Percentiles rank a stretch among this genome's conserved stretches.
phyloP scores from a whole-genome alignment of 169 alveolate genomes.

The Babesia gibsoni region DNA sequence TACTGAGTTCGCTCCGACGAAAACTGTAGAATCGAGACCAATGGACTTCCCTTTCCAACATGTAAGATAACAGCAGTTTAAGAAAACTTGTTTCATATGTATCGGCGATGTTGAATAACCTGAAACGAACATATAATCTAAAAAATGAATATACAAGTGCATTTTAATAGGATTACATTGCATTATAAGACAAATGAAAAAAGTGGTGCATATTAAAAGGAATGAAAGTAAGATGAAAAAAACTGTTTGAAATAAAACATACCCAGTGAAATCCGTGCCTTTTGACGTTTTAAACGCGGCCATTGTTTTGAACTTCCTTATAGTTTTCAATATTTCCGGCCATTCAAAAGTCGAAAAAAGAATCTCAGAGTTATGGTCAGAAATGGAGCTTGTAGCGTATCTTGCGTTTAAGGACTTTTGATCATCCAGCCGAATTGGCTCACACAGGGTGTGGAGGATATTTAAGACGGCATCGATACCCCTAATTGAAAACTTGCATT shows the following conservation, averaged over 20 bases:
- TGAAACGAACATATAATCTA: no score
- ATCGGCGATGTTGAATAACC: no score
- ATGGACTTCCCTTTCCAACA: background rate
- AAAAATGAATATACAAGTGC: no score
- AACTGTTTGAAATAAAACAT: no score
- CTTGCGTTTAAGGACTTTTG: background rate
- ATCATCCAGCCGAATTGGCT: background rate
- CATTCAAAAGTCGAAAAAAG: constrained; percentile 13
- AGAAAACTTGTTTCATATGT: no score
- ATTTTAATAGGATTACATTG: no score
- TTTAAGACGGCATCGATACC: constrained; percentile 6
- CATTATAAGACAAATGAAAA: no score
- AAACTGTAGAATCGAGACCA: background rate
- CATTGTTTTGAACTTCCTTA: background rate
- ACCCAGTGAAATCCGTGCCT: no score
- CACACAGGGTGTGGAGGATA: constrained; percentile 18
- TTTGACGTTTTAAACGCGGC: no score
- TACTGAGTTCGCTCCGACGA: constrained; percentile 1
- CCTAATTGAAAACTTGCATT: constrained; percentile 29
- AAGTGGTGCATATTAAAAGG: no score
- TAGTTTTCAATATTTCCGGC: constrained; percentile 35
- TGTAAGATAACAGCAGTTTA: no score
- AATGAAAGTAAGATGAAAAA: no score
- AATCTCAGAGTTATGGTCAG: constrained; percentile 16
- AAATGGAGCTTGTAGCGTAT: constrained; percentile 10